phyloP scores from a whole-genome alignment of 2,329 filamentous ascomycete genomes.

The Calonectria ilicicola region DNA sequence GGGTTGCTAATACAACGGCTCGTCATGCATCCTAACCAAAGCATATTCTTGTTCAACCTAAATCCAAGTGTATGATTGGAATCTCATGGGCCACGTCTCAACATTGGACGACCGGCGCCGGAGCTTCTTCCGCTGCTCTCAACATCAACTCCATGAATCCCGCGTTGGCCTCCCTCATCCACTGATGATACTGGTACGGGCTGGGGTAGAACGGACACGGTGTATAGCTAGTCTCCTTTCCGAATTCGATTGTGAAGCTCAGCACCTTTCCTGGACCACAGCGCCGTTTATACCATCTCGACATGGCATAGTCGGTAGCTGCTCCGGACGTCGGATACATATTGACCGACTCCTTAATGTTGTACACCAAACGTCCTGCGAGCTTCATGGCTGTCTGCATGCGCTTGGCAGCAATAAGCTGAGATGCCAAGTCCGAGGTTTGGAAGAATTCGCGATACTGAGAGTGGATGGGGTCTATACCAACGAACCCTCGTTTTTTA shows the following conservation, averaged over 20 bases:
- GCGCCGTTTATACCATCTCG: constrained; percentile 52
- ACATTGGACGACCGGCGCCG: constrained; percentile 32
- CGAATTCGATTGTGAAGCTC: constrained; percentile 62
- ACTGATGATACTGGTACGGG: constrained; percentile 54
- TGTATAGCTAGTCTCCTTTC: constrained; percentile 37
- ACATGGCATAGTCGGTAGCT: constrained; percentile 60
- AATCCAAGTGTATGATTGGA: too few species aligned
- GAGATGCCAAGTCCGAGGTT: constrained; percentile 48
- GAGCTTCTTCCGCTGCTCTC: constrained; percentile 37
- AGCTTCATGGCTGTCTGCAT: constrained; percentile 55
- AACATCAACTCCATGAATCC: constrained; percentile 62
- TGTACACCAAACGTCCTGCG: constrained; percentile 52
- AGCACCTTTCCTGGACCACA: constrained; percentile 53
- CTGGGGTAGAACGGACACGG: constrained; percentile 60
- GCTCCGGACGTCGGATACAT: constrained; percentile 61
- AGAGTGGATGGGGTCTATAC: constrained; percentile 47
- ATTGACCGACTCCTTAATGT: constrained; percentile 51
- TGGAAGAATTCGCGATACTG: constrained; percentile 61
- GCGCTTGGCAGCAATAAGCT: constrained; percentile 46
- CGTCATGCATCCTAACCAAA: too few species aligned
- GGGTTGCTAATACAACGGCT: too few species aligned
- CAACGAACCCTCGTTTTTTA: constrained; percentile 60
- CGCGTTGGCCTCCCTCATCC: constrained; percentile 57
- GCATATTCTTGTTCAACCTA: too few species aligned
- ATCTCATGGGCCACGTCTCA: neutral